phyloP scores from a whole-genome alignment of 495 filamentous ascomycete species.

The Penicillium coffeae region DNA sequence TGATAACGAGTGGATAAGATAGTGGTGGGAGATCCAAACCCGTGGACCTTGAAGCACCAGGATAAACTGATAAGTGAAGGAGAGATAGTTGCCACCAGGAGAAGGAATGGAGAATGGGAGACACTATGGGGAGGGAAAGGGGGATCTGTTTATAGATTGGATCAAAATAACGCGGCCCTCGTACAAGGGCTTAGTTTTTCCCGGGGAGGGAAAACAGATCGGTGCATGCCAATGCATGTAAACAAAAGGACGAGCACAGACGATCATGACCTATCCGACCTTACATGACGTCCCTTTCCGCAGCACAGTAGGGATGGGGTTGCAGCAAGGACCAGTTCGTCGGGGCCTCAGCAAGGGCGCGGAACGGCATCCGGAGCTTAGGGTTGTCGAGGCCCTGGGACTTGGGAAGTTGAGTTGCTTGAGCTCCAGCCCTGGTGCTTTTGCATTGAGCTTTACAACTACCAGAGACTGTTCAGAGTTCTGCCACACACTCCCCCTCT shows the following conservation, averaged over 20 bases:
- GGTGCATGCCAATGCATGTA: constrained; percentile 47
- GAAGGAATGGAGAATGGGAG: constrained; percentile 14
- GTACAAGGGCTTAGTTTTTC: constrained; percentile 9
- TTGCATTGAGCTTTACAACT: no score
- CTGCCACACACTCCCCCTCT: no score
- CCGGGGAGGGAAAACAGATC: constrained; percentile 18
- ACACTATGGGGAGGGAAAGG: constrained; percentile 26
- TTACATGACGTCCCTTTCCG: constrained; percentile 42
- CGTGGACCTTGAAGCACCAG: constrained; percentile 6
- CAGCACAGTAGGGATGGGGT: constrained; percentile 32
- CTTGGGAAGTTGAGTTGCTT: no score
- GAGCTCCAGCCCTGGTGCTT: no score
- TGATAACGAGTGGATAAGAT: constrained; percentile 8
- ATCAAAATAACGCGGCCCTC: constrained; percentile 23
- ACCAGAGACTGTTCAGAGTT: no score
- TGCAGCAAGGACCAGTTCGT: constrained; percentile 39
- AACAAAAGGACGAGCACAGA: constrained; percentile 45
- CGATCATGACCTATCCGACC: constrained; percentile 41
- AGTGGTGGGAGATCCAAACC: constrained; percentile 1
- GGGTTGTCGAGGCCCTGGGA: no score
- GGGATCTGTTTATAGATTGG: constrained; percentile 42
- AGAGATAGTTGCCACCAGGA: constrained; percentile 11
- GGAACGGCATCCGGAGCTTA: constrained; percentile 16
- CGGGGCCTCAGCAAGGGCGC: constrained; percentile 37
- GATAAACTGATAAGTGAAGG: constrained; percentile 4